Percentiles rank a stretch among this genome's conserved stretches.
Evolutionary conservation across 2,329 filamentous ascomycete genomes (phyloP).

Genomic region (Monilinia polystroma): DNA sequence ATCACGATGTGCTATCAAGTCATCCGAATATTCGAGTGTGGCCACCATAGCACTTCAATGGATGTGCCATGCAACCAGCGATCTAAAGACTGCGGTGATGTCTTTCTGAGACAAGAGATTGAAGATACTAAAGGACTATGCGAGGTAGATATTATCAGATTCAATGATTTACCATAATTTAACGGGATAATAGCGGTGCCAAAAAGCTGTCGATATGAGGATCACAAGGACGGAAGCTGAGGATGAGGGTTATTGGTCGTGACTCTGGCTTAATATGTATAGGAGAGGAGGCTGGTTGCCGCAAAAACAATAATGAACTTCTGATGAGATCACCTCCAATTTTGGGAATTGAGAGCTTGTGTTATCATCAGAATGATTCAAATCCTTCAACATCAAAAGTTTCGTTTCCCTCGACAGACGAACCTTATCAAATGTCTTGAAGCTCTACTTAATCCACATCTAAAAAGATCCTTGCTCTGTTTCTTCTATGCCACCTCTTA

Average conservation of each 20-base stretch:
- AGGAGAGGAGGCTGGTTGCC: background rate
- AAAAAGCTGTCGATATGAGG: slow-evolving; percentile 25
- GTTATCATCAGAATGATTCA: background rate
- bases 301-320: background rate
- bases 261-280: background rate
- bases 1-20: slow-evolving; percentile 37
- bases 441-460: background rate
- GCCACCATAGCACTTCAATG: slow-evolving; percentile 30
- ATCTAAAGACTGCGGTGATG: slow-evolving; percentile 28
- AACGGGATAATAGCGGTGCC: slow-evolving; percentile 28
- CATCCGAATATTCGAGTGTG: slow-evolving; percentile 35
- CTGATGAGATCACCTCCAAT: background rate
- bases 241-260: slow-evolving; percentile 34
- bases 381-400: background rate
- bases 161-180: background rate
- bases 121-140: slow-evolving; percentile 31
- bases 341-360: background rate
- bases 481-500: background rate
- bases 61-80: slow-evolving; percentile 29
- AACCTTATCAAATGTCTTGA: background rate
- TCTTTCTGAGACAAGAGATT: slow-evolving; percentile 36
- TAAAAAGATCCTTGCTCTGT: background rate
- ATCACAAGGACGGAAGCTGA: slow-evolving; percentile 21
- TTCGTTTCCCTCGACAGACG: background rate
- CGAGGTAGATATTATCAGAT: slow-evolving; percentile 5